These are phyloP conservation scores for Candida patagonica DNA, from an alignment of 805 yeast species.

Conservation along the genomic window DNA sequence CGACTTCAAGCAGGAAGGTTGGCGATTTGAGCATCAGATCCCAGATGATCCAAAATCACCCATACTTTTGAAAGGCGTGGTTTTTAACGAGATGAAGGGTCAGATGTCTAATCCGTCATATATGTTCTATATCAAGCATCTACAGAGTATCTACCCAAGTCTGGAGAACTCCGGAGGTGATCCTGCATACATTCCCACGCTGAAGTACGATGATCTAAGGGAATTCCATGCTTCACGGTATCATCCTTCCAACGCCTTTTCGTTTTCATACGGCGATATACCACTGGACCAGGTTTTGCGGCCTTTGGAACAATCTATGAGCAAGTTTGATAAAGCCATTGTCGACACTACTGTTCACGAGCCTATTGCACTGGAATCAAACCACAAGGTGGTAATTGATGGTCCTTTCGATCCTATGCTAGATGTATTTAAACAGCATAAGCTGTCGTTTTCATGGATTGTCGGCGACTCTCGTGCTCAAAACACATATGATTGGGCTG, in stretches of 20 bases:
- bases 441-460: constrained; percentile 82
- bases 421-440: constrained; percentile 58
- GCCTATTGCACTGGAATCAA: constrained; percentile 39
- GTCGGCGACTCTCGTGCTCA: constrained; percentile 63
- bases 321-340: constrained; percentile 23
- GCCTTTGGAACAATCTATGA: constrained; percentile 41
- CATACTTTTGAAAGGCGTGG: constrained; percentile 84
- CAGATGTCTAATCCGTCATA: constrained; percentile 86
- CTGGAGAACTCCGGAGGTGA: constrained; percentile 92
- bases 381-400: constrained; percentile 31
- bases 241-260: constrained; percentile 83
- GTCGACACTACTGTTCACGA: constrained; percentile 19
- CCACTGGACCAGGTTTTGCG: constrained; percentile 53
- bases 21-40: constrained; percentile 80
- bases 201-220: constrained; percentile 64
- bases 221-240: constrained; percentile 69
- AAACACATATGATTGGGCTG: constrained; percentile 62
- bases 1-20: constrained; percentile 93
- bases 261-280: constrained; percentile 81
- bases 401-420: constrained; percentile 83
- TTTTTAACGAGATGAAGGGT: constrained; percentile 97
- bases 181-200: constrained; percentile 66
- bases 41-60: constrained; percentile 50
- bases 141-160: constrained; percentile 74
- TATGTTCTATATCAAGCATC: constrained; percentile 73